Evolutionary conservation across 139 green algal species (phyloP), one percentile per base, ranked within the genome.

Genomic region (Volvox reticuliferus): DNA sequence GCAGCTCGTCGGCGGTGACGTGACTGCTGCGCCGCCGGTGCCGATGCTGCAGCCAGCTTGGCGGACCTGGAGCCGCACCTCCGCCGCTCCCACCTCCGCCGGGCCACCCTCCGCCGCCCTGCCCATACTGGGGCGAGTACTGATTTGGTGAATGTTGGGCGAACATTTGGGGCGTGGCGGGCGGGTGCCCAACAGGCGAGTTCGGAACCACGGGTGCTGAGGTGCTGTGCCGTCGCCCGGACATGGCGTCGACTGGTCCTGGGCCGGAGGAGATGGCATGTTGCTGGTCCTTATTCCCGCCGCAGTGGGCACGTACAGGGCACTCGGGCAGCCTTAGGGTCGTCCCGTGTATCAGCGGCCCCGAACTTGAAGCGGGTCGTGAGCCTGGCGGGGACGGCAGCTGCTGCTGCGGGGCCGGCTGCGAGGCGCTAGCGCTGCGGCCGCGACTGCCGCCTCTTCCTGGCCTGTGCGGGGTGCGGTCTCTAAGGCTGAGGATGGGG

Each of bases 1-100:
- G 26, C 35, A 88, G 35, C 83, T 88, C 83, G 12, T 88, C 83
- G 19, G 83, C 83, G 13, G 32, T 55, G 75, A 35, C 75, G 75
- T 81, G 75, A 55, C 75, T 81, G 75, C 18, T 24, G 75, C 75
- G 75, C 75, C 24, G 44, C 75, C 75, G 75, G 18, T 26, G 28
- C 20, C 71, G 16, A 18, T 30, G 30, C 20, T 79, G 71, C 71
- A 14, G 71, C 71, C 21, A 20, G 71, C 26, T 79, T 30, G 22
- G 22, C 9, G 22, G 2, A 28, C 67, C 67, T 5, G 22, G 22
- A 12, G 6, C 67, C 22, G 6, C 67, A 28, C 67, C 67, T 26
- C 21, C 22, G 21, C 18, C 22, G 71, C 71, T 35, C 26, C 71
- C 71, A 30, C 71, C 71, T n/a, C 71, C 71, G 71, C 71, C 71